Evolutionary conservation across 2,329 filamentous ascomycete genomes (phyloP).

Genomic region (Zymoseptoria pseudotritici): DNA sequence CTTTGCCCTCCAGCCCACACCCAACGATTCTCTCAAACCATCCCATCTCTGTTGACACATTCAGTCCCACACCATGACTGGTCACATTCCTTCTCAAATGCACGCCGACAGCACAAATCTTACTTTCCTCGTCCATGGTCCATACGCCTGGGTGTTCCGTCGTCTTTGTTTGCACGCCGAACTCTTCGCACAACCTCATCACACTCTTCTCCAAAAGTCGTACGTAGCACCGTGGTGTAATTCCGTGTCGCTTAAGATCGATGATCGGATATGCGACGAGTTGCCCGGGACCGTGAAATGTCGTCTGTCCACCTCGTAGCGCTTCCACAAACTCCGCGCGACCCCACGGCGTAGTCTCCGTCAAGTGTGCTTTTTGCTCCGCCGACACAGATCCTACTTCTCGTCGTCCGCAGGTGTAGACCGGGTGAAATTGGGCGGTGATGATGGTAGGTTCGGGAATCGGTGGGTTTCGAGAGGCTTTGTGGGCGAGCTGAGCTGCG

Average conservation of each 20-base stretch:
- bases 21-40: constrained; percentile 75
- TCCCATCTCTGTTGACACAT: constrained; percentile 57
- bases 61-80: constrained; percentile 75
- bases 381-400: constrained; percentile 50
- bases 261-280: constrained; percentile 85
- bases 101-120: constrained; percentile 89
- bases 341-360: constrained; percentile 27
- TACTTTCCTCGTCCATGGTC: constrained; percentile 47
- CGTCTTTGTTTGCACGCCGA: constrained; percentile 54
- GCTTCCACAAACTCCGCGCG: constrained; percentile 60
- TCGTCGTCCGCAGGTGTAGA: constrained; percentile 84
- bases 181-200: constrained; percentile 54
- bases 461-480: constrained; percentile 37
- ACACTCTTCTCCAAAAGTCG: constrained; percentile 69
- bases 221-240: constrained; percentile 71
- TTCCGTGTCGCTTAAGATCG: constrained; percentile 62
- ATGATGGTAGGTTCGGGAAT: constrained; percentile 63
- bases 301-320: constrained; percentile 81
- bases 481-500: constrained; percentile 52
- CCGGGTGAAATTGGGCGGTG: constrained; percentile 73
- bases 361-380: constrained; percentile 38
- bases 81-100: constrained; percentile 78
- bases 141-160: constrained; percentile 81
- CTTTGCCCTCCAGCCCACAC: constrained; percentile 75
- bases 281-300: constrained; percentile 92